Evolutionary conservation across 108 stramenopile genomes (phyloP), one percentile per base, ranked within the genome.

Genomic region (Conticribra guillardii): DNA sequence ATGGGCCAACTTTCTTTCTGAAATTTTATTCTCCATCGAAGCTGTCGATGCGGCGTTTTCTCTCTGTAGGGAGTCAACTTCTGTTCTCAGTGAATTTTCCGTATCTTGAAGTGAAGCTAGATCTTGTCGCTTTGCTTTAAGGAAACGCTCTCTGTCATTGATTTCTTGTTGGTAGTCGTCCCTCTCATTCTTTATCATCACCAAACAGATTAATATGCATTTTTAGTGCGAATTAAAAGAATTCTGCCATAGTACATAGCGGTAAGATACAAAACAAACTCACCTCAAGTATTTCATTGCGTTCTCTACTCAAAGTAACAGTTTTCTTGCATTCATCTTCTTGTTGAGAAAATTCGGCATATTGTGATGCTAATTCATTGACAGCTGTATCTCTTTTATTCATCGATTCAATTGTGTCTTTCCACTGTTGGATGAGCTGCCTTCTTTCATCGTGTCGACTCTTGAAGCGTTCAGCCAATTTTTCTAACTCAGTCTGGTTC

Each of bases 371-470:
- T 69, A 69, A 65, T 32, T 50, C 19, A 41, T 80, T 72, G 44
- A 96, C 92, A 3, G 90, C 89, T 33, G 67, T 50, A 69, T 96
- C 95, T 29, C 95, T 83, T 17, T 72, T 62, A 62, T 82, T 80
- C 82, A 92, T 89, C 19, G 81, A 74, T 18, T 79, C 83, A 47
- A 96, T 80, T 2, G 91, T 85, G 34, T 85, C 87, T 73, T 92
- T 87, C 95, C 91, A 92, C 71, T 93, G 89, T 47, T 70, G 60
- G 23, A 96, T 71, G 23, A 94, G 82, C 49, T 82, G 60, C 54
- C 88, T 86, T 30, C 95, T 76, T 81, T 96, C 95, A 22, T 68
- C 64, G 52, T 96, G 95, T 24, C 87, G 77, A 47, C 34, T 75
- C 27, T 84, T 85, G 76, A 96, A 96, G 17, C 88, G 51, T 14